Percentiles rank a stretch among this genome's conserved stretches.
Evolutionary conservation across 2,329 filamentous ascomycete species (phyloP).

Genomic region (Phaeophleospora eucalypticola): DNA sequence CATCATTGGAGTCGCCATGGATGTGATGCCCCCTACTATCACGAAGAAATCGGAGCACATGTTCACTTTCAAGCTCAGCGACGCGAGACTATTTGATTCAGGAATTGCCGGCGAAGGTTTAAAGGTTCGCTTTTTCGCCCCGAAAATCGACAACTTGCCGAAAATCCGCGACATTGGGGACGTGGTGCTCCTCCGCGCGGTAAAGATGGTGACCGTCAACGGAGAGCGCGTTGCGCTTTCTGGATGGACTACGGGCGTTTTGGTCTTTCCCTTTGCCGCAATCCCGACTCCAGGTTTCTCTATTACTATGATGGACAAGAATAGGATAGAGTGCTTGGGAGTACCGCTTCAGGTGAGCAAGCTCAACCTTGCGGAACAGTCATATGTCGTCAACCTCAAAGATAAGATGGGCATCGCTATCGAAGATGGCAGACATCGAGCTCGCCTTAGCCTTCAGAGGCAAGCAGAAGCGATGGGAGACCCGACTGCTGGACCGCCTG

Average conservation of each 20-base stretch:
- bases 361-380: constrained; percentile 28
- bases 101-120: constrained; percentile 21
- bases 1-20: constrained; percentile 68
- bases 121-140: constrained; percentile 58
- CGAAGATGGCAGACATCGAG: background rate
- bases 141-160: constrained; percentile 35
- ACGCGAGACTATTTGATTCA: constrained; percentile 24
- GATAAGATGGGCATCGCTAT: constrained; percentile 11
- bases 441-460: background rate
- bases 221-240: constrained; percentile 23
- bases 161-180: constrained; percentile 51
- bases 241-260: constrained; percentile 19
- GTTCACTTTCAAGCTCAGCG: constrained; percentile 38
- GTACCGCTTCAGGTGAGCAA: constrained; percentile 11
- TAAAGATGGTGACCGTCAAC: constrained; percentile 25
- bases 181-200: constrained; percentile 56
- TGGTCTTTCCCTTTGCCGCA: constrained; percentile 24
- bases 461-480: background rate
- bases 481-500: constrained; percentile 1
- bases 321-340: constrained; percentile 18
- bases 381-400: constrained; percentile 33
- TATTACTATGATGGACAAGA: constrained; percentile 25
- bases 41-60: constrained; percentile 43
- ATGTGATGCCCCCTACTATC: constrained; percentile 52
- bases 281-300: constrained; percentile 29